Base-by-base conservation (phyloP, 805 yeast genomes). In the Ogataea paradorogensis region DNA sequence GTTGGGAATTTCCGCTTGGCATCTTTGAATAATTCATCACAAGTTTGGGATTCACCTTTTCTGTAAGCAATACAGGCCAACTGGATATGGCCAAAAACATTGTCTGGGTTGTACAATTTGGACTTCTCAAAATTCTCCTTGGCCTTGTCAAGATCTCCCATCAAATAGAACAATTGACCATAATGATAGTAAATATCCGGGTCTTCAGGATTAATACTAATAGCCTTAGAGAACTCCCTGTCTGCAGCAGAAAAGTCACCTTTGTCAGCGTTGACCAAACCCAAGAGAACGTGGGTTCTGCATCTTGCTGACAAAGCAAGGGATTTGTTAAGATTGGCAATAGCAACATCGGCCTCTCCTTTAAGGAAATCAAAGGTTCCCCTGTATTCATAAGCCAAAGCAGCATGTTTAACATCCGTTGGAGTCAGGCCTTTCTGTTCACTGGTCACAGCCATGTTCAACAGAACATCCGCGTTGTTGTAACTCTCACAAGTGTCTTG, bases 181-280 rank as follows among this genome's bases (percentile, higher is more conserved):
- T 84, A 80, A 68, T 93, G 99, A 72, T 93, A 93, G 71, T 82
- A 86, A 51, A 84, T 77, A 58, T 93, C 96, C 24, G 93, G 80
- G 56, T 80, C 78, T 16, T 76, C 67, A 35, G 91, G 78, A 57
- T 86, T 82, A 46, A 84, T 58, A 44, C 71, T 67, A 45, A 80
- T 70, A 15, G 97, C 98, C 38, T 71, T 67, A 37, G 78, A 76
- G 57, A 93, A 89, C 64, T 82, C 84, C 33, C 67, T 63, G 35
- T 70, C 67, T 35, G 95, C 81, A 47, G 76, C 82, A 14, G 67
- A 66, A 41, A 73, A 69, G 27, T 79, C 73, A 46, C 83, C 81
- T 53, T 76, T 76, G 67, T 93, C 99, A 50, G 95, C 90, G 59
- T 76, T 73, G 51, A 89, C 76, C 55, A 88, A 72, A 30, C 95